phyloP scores from a whole-genome alignment of 805 yeast species.

The Candida anglica region DNA sequence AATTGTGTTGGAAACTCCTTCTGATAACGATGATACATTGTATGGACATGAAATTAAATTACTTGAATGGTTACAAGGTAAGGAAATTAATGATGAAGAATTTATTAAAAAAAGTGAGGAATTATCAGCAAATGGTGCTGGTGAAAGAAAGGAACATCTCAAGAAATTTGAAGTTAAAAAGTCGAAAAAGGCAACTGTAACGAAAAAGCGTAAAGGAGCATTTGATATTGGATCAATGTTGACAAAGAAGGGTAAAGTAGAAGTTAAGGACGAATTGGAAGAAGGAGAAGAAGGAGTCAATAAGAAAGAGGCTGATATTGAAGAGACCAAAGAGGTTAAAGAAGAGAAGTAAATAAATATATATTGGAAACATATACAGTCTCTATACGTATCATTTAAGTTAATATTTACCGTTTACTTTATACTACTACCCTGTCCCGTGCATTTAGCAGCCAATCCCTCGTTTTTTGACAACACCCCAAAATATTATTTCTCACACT shows the following conservation, averaged over 20 bases:
- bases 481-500: neutral
- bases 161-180: slow-evolving; percentile 59
- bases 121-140: slow-evolving; percentile 57
- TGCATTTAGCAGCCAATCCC: too few species aligned
- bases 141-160: slow-evolving; percentile 66
- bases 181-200: slow-evolving; percentile 10
- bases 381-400: too few species aligned
- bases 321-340: slow-evolving; percentile 1
- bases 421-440: too few species aligned
- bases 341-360: too few species aligned
- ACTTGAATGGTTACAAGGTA: slow-evolving; percentile 76
- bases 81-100: slow-evolving; percentile 50
- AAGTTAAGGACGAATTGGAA: neutral
- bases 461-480: too few species aligned
- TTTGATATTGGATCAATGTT: slow-evolving; percentile 1
- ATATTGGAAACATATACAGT: too few species aligned
- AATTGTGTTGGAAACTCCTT: slow-evolving; percentile 82
- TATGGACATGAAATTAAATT: slow-evolving; percentile 82
- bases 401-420: too few species aligned
- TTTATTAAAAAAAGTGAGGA: slow-evolving; percentile 43
- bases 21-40: slow-evolving; percentile 49
- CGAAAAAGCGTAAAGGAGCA: slow-evolving; percentile 5
- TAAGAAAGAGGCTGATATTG: neutral
- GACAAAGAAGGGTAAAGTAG: slow-evolving; percentile 1
- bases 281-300: neutral